These are phyloP conservation scores for Tricholomella constricta DNA, from an alignment of 768 basidiomycete species.

Conservation along the genomic window DNA sequence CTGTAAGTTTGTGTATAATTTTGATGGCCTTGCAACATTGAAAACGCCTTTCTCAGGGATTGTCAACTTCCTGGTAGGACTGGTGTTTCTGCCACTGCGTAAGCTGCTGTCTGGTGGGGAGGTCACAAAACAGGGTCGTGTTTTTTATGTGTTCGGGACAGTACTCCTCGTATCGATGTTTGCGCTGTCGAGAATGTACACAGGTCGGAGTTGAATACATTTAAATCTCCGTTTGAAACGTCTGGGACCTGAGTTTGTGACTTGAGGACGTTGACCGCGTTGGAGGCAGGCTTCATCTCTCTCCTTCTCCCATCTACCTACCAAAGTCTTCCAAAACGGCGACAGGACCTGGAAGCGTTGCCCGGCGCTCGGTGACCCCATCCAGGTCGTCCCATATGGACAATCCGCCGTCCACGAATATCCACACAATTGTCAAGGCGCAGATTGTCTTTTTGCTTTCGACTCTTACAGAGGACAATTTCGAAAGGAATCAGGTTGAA, in stretches of 20 bases:
- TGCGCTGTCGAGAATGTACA: slow-evolving; percentile 41
- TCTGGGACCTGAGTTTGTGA: slow-evolving; percentile 29
- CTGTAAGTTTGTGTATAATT: slow-evolving; percentile 45
- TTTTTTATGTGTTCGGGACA: slow-evolving; percentile 84
- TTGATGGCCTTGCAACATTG: background rate
- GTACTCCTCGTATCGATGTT: slow-evolving; percentile 47
- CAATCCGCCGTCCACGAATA: slow-evolving; percentile 81
- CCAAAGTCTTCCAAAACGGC: slow-evolving; percentile 63
- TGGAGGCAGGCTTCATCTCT: slow-evolving; percentile 41
- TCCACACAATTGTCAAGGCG: slow-evolving; percentile 91
- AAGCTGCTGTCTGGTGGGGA: slow-evolving; percentile 68
- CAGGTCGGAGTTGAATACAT: slow-evolving; percentile 28
- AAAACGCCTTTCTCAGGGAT: slow-evolving; percentile 54
- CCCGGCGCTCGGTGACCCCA: slow-evolving; percentile 73
- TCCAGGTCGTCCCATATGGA: slow-evolving; percentile 88
- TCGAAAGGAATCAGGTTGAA: slow-evolving; percentile 90
- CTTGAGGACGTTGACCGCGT: slow-evolving; percentile 45
- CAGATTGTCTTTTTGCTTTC: slow-evolving; percentile 98
- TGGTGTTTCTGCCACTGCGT: slow-evolving; percentile 83
- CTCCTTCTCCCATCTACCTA: slow-evolving; percentile 39
- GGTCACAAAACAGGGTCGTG: slow-evolving; percentile 70
- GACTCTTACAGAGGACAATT: slow-evolving; percentile 96
- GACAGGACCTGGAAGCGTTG: slow-evolving; percentile 68
- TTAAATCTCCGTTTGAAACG: slow-evolving; percentile 34
- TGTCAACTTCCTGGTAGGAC: slow-evolving; percentile 81